These are phyloP conservation scores for Taphrina wiesneri DNA, from an alignment of 1,139 yeast genomes.

Conservation along the genomic window DNA sequence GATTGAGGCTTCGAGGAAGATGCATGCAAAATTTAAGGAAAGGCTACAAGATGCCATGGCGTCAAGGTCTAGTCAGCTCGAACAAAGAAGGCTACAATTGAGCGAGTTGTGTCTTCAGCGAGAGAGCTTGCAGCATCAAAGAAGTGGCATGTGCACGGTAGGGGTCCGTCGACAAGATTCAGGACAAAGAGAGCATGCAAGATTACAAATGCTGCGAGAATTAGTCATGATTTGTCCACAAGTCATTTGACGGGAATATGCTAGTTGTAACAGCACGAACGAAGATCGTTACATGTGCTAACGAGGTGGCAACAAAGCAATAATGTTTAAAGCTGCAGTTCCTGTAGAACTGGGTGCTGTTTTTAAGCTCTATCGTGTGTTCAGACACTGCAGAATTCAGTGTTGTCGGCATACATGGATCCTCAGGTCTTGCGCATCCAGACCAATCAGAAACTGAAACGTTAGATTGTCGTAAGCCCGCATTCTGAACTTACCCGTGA, in stretches of 20 bases:
- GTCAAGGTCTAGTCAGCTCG: not conserved
- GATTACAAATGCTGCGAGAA: not conserved
- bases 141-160: not conserved
- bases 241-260: too few relatives aligned
- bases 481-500: constrained; percentile 63
- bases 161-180: not conserved
- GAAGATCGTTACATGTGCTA: too few relatives aligned
- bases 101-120: not conserved
- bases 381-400: not conserved
- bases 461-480: not conserved
- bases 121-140: not conserved
- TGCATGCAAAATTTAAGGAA: not conserved
- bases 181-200: not conserved
- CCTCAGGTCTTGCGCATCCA: too few relatives aligned
- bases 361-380: too few relatives aligned
- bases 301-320: too few relatives aligned
- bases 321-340: too few relatives aligned
- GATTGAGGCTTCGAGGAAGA: not conserved
- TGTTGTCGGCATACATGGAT: too few relatives aligned
- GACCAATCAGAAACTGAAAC: not conserved
- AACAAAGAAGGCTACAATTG: not conserved
- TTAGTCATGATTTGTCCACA: not conserved
- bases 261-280: too few relatives aligned
- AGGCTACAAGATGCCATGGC: not conserved
- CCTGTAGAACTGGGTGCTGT: too few relatives aligned